phyloP scores from a whole-genome alignment of 768 basidiomycete species.

The Tylopilus felleus region DNA sequence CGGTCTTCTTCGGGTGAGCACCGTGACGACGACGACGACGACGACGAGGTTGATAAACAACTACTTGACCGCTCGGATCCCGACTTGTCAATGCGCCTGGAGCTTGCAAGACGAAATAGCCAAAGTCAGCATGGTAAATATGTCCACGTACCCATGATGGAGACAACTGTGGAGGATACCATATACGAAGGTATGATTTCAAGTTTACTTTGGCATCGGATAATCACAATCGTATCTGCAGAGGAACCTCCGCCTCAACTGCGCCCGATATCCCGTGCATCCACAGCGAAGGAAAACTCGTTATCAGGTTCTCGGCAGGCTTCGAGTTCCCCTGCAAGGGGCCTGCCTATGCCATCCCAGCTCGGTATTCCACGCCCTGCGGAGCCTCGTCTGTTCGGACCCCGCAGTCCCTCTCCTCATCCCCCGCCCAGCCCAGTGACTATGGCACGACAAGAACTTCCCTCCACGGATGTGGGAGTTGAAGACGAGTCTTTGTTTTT shows the following conservation, averaged over 20 bases:
- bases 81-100: constrained; percentile 73
- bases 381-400: constrained; percentile 66
- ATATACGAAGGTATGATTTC: constrained; percentile 70
- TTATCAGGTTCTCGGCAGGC: constrained; percentile 48
- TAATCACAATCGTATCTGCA: constrained; percentile 22
- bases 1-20: constrained; percentile 44
- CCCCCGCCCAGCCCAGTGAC: constrained; percentile 45
- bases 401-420: constrained; percentile 71
- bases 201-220: constrained; percentile 2
- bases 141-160: constrained; percentile 38
- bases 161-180: constrained; percentile 54
- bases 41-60: constrained; percentile 43
- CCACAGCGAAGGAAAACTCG: constrained; percentile 38
- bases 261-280: constrained; percentile 54
- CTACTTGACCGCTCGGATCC: constrained; percentile 64
- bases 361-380: constrained; percentile 46
- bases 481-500: constrained; percentile 37
- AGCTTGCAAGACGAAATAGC: constrained; percentile 82
- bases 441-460: constrained; percentile 30
- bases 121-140: constrained; percentile 62
- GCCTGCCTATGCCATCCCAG: constrained; percentile 32
- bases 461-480: constrained; percentile 45
- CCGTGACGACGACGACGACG: constrained; percentile 37
- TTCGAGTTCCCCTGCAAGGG: constrained; percentile 39
- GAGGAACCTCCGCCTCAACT: constrained; percentile 58